Evolutionary conservation across 352 stramenopile genomes (phyloP).

Genomic region (Globisporangium rhizosaccharum): DNA sequence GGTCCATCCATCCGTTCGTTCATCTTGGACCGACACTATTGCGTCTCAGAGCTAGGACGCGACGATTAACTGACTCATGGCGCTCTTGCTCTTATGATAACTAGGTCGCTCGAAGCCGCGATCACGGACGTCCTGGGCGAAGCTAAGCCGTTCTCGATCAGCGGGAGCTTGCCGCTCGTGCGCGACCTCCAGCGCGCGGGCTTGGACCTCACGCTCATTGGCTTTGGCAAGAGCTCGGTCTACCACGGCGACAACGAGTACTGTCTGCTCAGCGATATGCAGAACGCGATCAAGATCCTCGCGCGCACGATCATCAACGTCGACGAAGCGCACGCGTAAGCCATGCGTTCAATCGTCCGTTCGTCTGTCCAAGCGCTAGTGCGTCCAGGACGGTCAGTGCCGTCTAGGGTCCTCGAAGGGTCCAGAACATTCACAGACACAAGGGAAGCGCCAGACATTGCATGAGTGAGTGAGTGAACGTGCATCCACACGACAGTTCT

Average conservation of each 20-base stretch:
- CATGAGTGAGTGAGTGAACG: too few species aligned
- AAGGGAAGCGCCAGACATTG: too few species aligned
- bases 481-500: too few species aligned
- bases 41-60: too few species aligned
- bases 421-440: too few species aligned
- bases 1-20: not conserved
- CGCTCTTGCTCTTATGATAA: not conserved
- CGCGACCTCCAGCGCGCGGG: conserved; percentile 71
- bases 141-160: conserved; percentile 90
- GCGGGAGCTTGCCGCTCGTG: conserved; percentile 72
- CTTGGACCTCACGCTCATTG: conserved; percentile 71
- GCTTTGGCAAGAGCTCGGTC: conserved; percentile 74
- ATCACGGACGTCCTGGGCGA: conserved; percentile 76
- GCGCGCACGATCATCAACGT: conserved; percentile 77
- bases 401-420: too few species aligned
- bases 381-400: not conserved
- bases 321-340: conserved; percentile 23
- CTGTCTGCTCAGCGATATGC: conserved; percentile 84
- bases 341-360: not conserved
- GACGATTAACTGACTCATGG: not conserved
- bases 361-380: too few species aligned
- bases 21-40: too few species aligned
- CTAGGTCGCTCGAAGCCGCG: conserved; percentile 53
- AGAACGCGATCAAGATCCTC: conserved; percentile 84
- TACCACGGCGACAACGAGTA: conserved; percentile 94